These are phyloP conservation scores for Batrachochytrium dendrobatidis DNA, from an alignment of 371 early-diverging fungal species.

Conservation along the genomic window DNA sequence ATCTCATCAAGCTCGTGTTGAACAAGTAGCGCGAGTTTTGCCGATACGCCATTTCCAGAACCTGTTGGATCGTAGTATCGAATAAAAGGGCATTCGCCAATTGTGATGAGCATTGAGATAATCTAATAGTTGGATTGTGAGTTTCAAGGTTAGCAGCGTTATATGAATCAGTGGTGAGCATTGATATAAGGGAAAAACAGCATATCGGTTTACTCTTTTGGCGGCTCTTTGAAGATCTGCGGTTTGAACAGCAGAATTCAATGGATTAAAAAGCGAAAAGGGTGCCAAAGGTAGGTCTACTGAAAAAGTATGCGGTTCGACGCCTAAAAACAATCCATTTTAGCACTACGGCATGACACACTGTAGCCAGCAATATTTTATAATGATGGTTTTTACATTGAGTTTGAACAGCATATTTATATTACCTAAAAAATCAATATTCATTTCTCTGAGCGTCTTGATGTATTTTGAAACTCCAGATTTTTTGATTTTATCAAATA, in stretches of 20 bases:
- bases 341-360: background rate
- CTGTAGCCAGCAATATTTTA: background rate
- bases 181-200: background rate
- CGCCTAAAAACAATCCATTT: constrained; percentile 38
- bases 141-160: background rate
- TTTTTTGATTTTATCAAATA: constrained; percentile 33
- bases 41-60: constrained; percentile 2
- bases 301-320: constrained; percentile 73
- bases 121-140: constrained; percentile 14
- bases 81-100: constrained; percentile 64
- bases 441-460: constrained; percentile 33
- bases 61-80: constrained; percentile 64
- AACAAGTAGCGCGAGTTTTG: constrained; percentile 31
- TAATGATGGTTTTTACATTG: background rate
- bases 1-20: constrained; percentile 58
- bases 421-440: constrained; percentile 41
- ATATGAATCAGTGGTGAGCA: background rate
- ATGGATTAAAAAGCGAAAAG: constrained; percentile 51
- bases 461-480: constrained; percentile 22
- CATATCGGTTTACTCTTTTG: constrained; percentile 18
- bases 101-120: constrained; percentile 31
- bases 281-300: constrained; percentile 67
- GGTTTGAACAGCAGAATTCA: constrained; percentile 11
- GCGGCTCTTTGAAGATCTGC: constrained; percentile 47
- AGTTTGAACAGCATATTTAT: background rate